These are phyloP conservation scores for Malassezia nana DNA, from an alignment of 1,284 basidiomycete species.

Conservation along the genomic window DNA sequence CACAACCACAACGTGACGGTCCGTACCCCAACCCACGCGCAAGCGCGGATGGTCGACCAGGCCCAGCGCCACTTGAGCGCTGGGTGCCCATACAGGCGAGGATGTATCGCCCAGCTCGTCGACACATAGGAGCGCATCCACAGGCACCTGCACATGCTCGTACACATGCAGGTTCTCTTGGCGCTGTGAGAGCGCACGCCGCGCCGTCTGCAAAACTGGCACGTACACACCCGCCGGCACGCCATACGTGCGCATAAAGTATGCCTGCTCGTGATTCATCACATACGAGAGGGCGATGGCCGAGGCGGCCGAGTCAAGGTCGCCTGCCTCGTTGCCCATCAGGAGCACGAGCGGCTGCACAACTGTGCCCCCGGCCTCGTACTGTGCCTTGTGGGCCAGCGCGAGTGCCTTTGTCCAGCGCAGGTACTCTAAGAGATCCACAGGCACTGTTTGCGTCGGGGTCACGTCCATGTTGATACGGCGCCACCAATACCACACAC, in stretches of 20 bases:
- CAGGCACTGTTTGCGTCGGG: background rate
- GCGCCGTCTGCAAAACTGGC: constrained; percentile 64
- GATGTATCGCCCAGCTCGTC: constrained; percentile 24
- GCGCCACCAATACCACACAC: background rate
- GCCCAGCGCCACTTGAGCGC: constrained; percentile 21
- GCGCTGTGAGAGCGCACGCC: constrained; percentile 64
- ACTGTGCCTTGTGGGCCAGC: background rate
- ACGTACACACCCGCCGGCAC: constrained; percentile 49
- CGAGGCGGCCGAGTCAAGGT: constrained; percentile 40
- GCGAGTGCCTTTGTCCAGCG: constrained; percentile 10
- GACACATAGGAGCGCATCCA: constrained; percentile 20
- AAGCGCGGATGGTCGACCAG: constrained; percentile 31
- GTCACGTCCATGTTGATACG: no score
- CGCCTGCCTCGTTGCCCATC: constrained; percentile 46
- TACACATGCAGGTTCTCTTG: constrained; percentile 61
- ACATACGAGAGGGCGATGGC: constrained; percentile 38
- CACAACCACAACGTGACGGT: constrained; percentile 58
- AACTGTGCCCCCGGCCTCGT: background rate
- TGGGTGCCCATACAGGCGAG: constrained; percentile 15
- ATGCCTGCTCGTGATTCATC: constrained; percentile 17
- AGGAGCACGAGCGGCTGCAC: constrained; percentile 23
- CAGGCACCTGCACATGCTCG: constrained; percentile 18
- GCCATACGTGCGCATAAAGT: constrained; percentile 18
- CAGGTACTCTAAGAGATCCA: background rate
- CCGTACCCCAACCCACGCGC: constrained; percentile 24